These are phyloP conservation scores for Pyricularia sp. DNA, from an alignment of 2,329 filamentous ascomycete genomes.

Conservation along the genomic window DNA sequence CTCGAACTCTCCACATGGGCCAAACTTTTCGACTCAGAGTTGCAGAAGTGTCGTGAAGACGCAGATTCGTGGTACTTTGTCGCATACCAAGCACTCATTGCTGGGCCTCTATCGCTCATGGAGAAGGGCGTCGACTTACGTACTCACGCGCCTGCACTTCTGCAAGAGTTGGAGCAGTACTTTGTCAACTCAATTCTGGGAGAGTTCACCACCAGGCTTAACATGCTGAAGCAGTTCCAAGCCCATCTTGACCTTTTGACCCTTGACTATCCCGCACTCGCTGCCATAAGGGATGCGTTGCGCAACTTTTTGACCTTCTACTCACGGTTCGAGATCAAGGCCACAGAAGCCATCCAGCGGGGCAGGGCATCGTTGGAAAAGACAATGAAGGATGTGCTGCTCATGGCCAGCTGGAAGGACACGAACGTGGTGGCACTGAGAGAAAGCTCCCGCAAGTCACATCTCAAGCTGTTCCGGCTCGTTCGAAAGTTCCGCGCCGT, in stretches of 20 bases:
- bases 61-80: conserved; percentile 94
- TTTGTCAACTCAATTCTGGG: conserved; percentile 68
- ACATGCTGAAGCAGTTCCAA: conserved; percentile 51
- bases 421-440: conserved; percentile 83
- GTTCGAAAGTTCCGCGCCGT: conserved; percentile 79
- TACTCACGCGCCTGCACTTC: conserved; percentile 52
- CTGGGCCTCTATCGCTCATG: conserved; percentile 53
- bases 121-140: conserved; percentile 45
- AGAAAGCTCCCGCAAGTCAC: conserved; percentile 81
- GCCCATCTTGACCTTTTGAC: conserved; percentile 52
- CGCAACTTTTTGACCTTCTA: conserved; percentile 69
- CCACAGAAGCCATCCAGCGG: conserved; percentile 50
- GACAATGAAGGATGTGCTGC: conserved; percentile 82
- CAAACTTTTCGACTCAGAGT: conserved; percentile 74
- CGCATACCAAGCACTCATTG: conserved; percentile 80
- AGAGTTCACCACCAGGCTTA: conserved; percentile 62
- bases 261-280: conserved; percentile 44
- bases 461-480: conserved; percentile 81
- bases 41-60: conserved; percentile 59
- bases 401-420: conserved; percentile 94
- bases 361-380: conserved; percentile 73
- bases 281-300: conserved; percentile 49
- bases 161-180: conserved; percentile 68
- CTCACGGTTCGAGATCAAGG: conserved; percentile 52
- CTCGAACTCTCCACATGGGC: conserved; percentile 89